Conservation (phyloP, 108 stramenopile genomes). For the Nitzschia palea region DNA sequence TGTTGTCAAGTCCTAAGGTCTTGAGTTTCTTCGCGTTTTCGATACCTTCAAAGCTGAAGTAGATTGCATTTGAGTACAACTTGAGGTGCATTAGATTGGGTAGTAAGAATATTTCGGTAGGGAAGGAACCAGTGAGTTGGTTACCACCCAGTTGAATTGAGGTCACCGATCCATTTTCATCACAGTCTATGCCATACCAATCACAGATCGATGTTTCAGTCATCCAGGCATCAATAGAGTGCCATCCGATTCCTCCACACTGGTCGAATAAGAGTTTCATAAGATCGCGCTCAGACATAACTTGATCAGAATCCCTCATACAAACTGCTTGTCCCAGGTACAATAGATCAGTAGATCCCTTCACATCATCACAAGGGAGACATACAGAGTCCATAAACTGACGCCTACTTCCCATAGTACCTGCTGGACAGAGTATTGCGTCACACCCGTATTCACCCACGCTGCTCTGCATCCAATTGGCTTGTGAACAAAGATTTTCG, state of each 20-base stretch:
- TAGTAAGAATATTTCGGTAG: slow-evolving; percentile 39
- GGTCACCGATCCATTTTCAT: slow-evolving; percentile 27
- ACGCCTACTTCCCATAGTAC: slow-evolving; percentile 35
- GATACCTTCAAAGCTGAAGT: slow-evolving; percentile 28
- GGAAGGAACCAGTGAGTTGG: slow-evolving; percentile 41
- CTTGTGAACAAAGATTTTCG: slow-evolving; percentile 8
- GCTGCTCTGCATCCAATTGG: slow-evolving; percentile 30
- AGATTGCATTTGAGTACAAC: slow-evolving; percentile 42
- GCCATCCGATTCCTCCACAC: slow-evolving; percentile 36
- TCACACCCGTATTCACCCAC: slow-evolving; percentile 24
- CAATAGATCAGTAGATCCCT: slow-evolving; percentile 30
- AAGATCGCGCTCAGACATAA: slow-evolving; percentile 38
- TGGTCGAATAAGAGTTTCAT: slow-evolving; percentile 41
- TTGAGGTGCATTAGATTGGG: slow-evolving; percentile 34
- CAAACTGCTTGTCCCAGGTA: slow-evolving; percentile 38
- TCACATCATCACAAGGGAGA: slow-evolving; percentile 49
- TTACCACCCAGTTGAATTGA: slow-evolving; percentile 36
- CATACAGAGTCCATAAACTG: slow-evolving; percentile 45
- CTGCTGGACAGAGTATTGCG: slow-evolving; percentile 27
- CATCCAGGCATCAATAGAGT: slow-evolving; percentile 41
- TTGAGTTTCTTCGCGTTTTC: slow-evolving; percentile 34
- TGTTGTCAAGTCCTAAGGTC: slow-evolving; percentile 36
- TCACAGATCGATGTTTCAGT: slow-evolving; percentile 32
- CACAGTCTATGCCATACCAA: slow-evolving; percentile 42
- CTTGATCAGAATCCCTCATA: neutral